Evolutionary conservation across 306 rosid genomes (phyloP).

Genomic region (Bauhinia variegata): DNA sequence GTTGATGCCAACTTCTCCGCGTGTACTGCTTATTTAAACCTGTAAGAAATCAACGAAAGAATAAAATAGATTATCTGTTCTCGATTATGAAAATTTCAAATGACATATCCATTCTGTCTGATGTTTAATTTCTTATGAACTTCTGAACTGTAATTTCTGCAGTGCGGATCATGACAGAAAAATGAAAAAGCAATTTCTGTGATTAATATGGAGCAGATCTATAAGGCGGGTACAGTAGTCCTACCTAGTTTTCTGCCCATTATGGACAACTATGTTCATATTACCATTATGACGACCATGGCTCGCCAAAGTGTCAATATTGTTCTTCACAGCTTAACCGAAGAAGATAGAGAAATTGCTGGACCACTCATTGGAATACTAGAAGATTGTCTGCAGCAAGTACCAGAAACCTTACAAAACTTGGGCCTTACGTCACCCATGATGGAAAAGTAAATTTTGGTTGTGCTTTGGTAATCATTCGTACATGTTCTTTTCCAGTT

Average conservation of each 20-base stretch:
- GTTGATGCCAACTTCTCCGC: too few species aligned
- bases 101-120: not conserved
- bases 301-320: conserved; percentile 62
- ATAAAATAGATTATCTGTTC: too few species aligned
- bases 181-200: conserved; percentile 38
- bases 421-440: conserved; percentile 41
- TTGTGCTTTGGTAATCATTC: conserved; percentile 16
- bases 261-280: conserved; percentile 45
- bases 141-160: conserved; percentile 36
- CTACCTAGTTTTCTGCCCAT: conserved; percentile 54
- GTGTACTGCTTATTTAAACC: too few species aligned
- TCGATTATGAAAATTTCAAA: not conserved
- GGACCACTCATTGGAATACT: conserved; percentile 54
- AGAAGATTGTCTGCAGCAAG: conserved; percentile 66
- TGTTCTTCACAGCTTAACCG: conserved; percentile 56
- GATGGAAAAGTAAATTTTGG: conserved; percentile 44
- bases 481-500: conserved; percentile 21
- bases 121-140: not conserved
- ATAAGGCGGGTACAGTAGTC: conserved; percentile 48
- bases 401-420: conserved; percentile 54
- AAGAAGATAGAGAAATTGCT: conserved; percentile 48
- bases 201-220: conserved; percentile 47
- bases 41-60: too few species aligned
- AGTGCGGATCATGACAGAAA: conserved; percentile 44
- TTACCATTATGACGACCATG: conserved; percentile 65